phyloP scores from a whole-genome alignment of 2,329 filamentous ascomycete genomes.

The Arthrobotrys pseudoclavata region DNA sequence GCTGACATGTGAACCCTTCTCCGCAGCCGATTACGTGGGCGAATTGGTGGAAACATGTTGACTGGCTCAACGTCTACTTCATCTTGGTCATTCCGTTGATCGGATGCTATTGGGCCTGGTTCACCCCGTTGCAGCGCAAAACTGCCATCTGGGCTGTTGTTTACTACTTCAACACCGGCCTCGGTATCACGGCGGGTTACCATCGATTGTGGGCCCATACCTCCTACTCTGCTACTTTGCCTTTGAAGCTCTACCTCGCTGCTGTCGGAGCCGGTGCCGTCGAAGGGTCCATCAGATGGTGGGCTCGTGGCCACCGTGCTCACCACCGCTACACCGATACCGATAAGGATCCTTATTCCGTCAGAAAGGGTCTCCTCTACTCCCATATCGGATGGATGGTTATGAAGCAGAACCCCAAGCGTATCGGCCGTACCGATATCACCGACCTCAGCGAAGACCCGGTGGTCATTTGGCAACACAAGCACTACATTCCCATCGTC shows the following conservation, averaged over 20 bases:
- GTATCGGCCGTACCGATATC: slow-evolving; percentile 88
- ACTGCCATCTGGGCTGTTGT: slow-evolving; percentile 79
- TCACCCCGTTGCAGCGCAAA: slow-evolving; percentile 79
- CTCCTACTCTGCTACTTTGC: slow-evolving; percentile 81
- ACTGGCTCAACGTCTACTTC: slow-evolving; percentile 89
- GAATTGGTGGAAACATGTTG: slow-evolving; percentile 93
- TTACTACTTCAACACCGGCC: slow-evolving; percentile 87
- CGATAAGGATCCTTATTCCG: slow-evolving; percentile 90
- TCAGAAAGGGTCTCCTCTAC: slow-evolving; percentile 88
- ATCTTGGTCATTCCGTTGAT: slow-evolving; percentile 82
- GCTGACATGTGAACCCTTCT: not conserved
- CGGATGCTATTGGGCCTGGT: slow-evolving; percentile 81
- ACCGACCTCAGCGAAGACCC: slow-evolving; percentile 88
- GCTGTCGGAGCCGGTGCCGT: slow-evolving; percentile 85
- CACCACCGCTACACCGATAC: slow-evolving; percentile 94
- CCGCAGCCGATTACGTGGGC: slow-evolving; percentile 78
- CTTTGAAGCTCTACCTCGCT: slow-evolving; percentile 85
- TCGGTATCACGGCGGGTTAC: slow-evolving; percentile 84
- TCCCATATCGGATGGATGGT: slow-evolving; percentile 91
- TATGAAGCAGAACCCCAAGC: slow-evolving; percentile 92
- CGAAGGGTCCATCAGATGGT: slow-evolving; percentile 89
- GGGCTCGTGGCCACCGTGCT: slow-evolving; percentile 86
- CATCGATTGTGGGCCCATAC: slow-evolving; percentile 89
- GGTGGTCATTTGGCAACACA: slow-evolving; percentile 89
- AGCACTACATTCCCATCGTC: slow-evolving; percentile 85